Base-by-base conservation (phyloP, 176 grass and related monocot genomes). In the Microstegium vimineum region DNA sequence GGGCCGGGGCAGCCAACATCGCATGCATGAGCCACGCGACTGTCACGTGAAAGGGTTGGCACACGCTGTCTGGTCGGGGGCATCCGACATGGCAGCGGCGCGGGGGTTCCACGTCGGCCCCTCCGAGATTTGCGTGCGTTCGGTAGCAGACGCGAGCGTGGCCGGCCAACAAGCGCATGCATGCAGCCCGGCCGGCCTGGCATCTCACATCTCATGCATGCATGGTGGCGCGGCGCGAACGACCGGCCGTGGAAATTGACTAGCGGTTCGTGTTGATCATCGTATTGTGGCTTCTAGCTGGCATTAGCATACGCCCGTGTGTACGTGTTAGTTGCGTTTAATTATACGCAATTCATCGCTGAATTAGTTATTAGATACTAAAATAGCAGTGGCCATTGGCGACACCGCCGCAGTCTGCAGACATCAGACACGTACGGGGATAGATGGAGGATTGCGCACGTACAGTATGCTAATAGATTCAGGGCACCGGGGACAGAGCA, bases 41-140 rank as follows among this genome's bases (percentile, higher is more conserved):
- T 18, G 37, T 87, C 90, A 96, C 81, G 86, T 91, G 90, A 73
- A 28, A 25, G 38, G 20, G 40, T 80, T 65, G 60, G 74, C 89
- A 63, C 73, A 22, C 54, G 23, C 42, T 72, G 66, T 77, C 73
- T 80, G 74, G 16, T 71, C 54, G 83, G 70, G 70, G 1, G 20
- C 31, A 12, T 62, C 78, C 66, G 74, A 85, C 77, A 66, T 81
- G 64, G 76, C 85, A 73, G 45, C 79, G 60, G 15, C 62, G 80
- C 46, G 36, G 56, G 82, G 78, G 40, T 49, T 82, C 86, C 78
- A 82, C 89, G 60, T 71, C 69, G 69, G 0, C 0, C 49, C 22
- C 11, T 13, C 78, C 89, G 71, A 83, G 37, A 81, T 84, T 86
- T 75, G 20, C 87, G 88, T 73, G n/a, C 74, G 47, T 77, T 71